Base-by-base conservation (phyloP, 805 yeast genomes). In the Pichia ethanolica region DNA sequence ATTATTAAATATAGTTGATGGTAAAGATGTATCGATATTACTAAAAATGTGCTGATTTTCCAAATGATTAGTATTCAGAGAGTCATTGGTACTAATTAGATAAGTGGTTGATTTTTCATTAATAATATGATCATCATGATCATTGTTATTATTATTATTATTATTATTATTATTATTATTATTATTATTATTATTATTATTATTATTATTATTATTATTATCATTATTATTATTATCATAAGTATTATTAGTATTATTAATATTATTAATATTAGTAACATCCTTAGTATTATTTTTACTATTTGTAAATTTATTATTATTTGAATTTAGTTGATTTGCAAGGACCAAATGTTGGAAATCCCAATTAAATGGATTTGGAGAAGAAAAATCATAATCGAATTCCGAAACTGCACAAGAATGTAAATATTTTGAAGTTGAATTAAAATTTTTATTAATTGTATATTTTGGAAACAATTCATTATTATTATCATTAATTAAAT, bases 371-470 rank as follows among this genome's bases (percentile, higher is more conserved):
- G 67, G 67, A 42, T 60, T 63, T 11, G 61, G 45, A 30, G 55
- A 49, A 5, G 59, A 52, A 47, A 63, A 64, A 45, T 64, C 64
- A 39, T 59, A 62, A 39, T 64, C 66, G 43, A 54, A 61, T 35
- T 63, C 65, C 39, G 59, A 62, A 25, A 65, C 66, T 11, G 68
- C 69, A 55, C 68, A 65, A 8, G 60, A 48, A 45, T 39, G 56
- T 34, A 53, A 30, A 25, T 25, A 13, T 35, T 20, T 28, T 7
- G 40, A 25, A 14, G 38, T 46, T 13, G 56, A 42, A 5, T 14
- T 30, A 25, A 52, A 42, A 28, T 26, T 30, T 7, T 43, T 25
- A 34, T 44, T 43, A 10, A 9, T 32, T 12, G 49, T 30, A n/a
- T 39, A 33, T 3, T 26, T 38, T 12, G 13, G n/a, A 38, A 49